Base-by-base conservation (phyloP, 108 stramenopile genomes). In the Cyclotella kingstonii region DNA sequence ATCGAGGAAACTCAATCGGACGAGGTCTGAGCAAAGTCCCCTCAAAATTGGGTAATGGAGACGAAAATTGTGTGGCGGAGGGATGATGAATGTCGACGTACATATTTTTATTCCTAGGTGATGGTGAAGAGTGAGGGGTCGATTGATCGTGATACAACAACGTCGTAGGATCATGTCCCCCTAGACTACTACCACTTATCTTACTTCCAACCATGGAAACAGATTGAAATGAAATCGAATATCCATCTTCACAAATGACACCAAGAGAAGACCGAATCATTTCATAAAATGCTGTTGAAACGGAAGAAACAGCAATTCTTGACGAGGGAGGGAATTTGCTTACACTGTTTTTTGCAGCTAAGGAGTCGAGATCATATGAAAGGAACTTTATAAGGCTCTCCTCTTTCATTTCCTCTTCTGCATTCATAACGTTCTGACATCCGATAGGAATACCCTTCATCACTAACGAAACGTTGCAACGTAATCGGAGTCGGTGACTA, bases 1-100 rank as follows among this genome's bases (percentile, higher is more conserved):
- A 34, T 15, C 89, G 79, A 30, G 67, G 67, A 58, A 90, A 90
- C 64, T 90, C 89, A 60, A 90, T 70, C 6, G 89, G 89, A 18
- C 68, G 72, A 33, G 57, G 66, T 31, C 1, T 48, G n/a, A 38
- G 28, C 25, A 31, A 40, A 12, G 56, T 19, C 28, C 27, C 48
- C 25, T 19, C 48, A 22, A 8, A n/a, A n/a, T n/a, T n/a, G n/a
- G n/a, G n/a, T n/a, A n/a, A 6, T 18, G 39, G 14, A 36, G 38
- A 40, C 19, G 15, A 23, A 3, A 27, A 22, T 3, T 40, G 7
- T 26, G 49, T 7, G 31, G 28, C 17, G 15, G 52, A 43, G 1
- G 54, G 54, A 65, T 55, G 41, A 19, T 31, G 28, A 42, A 53
- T 54, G 18, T 64, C 53, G 23, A 54, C 27, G 14, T 43, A 44